Percentiles rank a stretch among this genome's conserved stretches.
Evolutionary conservation across 768 basidiomycete species (phyloP).

Genomic region (Leccinum obscurum): DNA sequence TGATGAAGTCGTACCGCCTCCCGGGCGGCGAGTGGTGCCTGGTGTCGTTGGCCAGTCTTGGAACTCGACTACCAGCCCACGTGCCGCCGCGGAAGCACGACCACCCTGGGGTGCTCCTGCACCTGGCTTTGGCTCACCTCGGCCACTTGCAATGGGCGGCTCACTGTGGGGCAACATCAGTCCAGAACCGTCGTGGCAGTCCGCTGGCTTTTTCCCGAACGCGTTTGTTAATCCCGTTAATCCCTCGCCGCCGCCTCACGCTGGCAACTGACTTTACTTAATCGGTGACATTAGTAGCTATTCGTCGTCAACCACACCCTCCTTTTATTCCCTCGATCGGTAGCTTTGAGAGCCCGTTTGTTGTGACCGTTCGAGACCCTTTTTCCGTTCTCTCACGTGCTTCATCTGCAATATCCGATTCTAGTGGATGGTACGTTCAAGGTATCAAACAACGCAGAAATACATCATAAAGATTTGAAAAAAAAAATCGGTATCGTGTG

Average conservation of each 20-base stretch:
- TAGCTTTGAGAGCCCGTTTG: not conserved
- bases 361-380: slow-evolving; percentile 12
- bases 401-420: slow-evolving; percentile 29
- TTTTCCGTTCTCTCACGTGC: slow-evolving; percentile 15
- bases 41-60: slow-evolving; percentile 49
- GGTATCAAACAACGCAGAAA: slow-evolving; percentile 33
- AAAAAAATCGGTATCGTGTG: slow-evolving; percentile 15
- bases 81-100: slow-evolving; percentile 40
- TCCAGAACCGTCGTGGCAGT: slow-evolving; percentile 51
- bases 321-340: not conserved
- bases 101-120: slow-evolving; percentile 49
- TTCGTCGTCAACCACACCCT: not conserved
- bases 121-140: slow-evolving; percentile 37
- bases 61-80: slow-evolving; percentile 47
- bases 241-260: slow-evolving; percentile 48
- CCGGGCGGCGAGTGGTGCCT: slow-evolving; percentile 43
- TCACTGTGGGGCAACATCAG: slow-evolving; percentile 45
- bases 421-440: slow-evolving; percentile 18
- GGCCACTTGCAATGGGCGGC: slow-evolving; percentile 36
- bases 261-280: slow-evolving; percentile 31
- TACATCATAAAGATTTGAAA: slow-evolving; percentile 39
- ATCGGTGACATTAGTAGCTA: slow-evolving; percentile 20
- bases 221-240: slow-evolving; percentile 49
- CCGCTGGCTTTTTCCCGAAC: slow-evolving; percentile 46
- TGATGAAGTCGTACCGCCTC: slow-evolving; percentile 68